Conservation (phyloP, 2,329 filamentous ascomycete species). For the Canariomyces notabilis region DNA sequence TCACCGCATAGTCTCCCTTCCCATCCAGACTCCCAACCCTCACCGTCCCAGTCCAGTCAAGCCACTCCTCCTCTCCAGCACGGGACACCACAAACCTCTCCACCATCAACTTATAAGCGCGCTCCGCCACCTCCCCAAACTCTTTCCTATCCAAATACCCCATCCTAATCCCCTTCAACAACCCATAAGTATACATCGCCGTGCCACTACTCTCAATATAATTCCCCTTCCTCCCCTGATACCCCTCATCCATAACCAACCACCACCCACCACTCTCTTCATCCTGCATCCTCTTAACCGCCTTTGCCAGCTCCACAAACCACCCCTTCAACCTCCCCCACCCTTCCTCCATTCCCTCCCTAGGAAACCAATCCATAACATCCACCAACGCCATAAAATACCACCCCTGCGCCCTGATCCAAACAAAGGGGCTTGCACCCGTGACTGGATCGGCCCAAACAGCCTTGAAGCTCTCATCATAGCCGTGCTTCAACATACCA, state of each 20-base stretch:
- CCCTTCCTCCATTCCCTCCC: slow-evolving; percentile 31
- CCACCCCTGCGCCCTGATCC: slow-evolving; percentile 52
- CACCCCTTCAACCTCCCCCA: slow-evolving; percentile 33
- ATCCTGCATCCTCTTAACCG: slow-evolving; percentile 40
- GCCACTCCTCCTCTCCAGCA: slow-evolving; percentile 8
- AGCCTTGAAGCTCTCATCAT: slow-evolving; percentile 44
- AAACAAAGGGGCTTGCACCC: slow-evolving; percentile 48
- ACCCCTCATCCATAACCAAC: slow-evolving; percentile 49
- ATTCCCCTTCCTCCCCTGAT: slow-evolving; percentile 46
- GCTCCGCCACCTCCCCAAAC: slow-evolving; percentile 1
- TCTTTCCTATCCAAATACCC: slow-evolving; percentile 30
- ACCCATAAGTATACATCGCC: slow-evolving; percentile 52
- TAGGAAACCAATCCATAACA: slow-evolving; percentile 42
- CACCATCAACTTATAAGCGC: slow-evolving; percentile 9
- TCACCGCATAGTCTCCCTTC: slow-evolving; percentile 14
- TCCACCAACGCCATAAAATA: slow-evolving; percentile 49
- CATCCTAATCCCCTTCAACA: slow-evolving; percentile 46
- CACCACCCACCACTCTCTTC: slow-evolving; percentile 48
- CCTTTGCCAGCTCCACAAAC: slow-evolving; percentile 37
- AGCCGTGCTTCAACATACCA: slow-evolving; percentile 49
- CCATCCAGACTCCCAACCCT: slow-evolving; percentile 18
- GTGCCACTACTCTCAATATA: slow-evolving; percentile 57
- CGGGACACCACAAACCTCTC: slow-evolving; percentile 13
- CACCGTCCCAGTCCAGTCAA: slow-evolving; percentile 19
- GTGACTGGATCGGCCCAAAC: slow-evolving; percentile 47